Evolutionary conservation across 768 basidiomycete species (phyloP), one percentile per base, ranked within the genome.

Genomic region (Pseudohyphozyma bogoriensis): DNA sequence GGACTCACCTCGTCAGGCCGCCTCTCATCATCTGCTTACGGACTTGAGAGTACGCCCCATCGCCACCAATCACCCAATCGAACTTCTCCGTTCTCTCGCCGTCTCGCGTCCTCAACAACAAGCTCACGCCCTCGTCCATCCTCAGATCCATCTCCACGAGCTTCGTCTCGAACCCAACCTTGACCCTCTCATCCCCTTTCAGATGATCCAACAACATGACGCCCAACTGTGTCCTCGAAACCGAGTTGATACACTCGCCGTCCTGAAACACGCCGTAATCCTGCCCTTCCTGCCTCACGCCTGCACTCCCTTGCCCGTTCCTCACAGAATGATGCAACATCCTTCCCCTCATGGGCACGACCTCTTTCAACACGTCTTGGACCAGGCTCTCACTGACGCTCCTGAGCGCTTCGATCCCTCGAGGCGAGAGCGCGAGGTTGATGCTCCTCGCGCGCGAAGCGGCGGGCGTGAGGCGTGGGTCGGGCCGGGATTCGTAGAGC

Each of bases 11-110:
- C 40, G 51, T 42, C 15, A 26, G 7, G 4, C 58, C 51, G 59
- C 89, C 87, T 67, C 87, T 81, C 93, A 96, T 96, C 83, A 99
- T 81, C 78, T 96, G 87, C 70, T 84, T 80, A 72, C 93, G 80
- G 63, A 95, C 83, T 68, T 89, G 79, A 59, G 88, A 91, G 80
- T 92, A 87, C 72, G 86, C 89, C 37, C 93, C 93, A 76, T 99
- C 93, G 68, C 88, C 86, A 55, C 92, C 93, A 62, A 99, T 78
- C 72, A 76, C 67, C 47, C 76, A 67, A 65, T 75, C 74, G 58
- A 47, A 63, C 49, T 82, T 78, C 66, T 75, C 69, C 60, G 74
- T 76, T 52, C 74, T 75, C 51, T 74, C 69, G 40, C 73, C 70
- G 51, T 76, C 63, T 44, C 63, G 51, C 11, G 33, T 77, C 73